Evolutionary conservation across 345 rosid genomes (phyloP).

Genomic region (Rhizophora apiculata): DNA sequence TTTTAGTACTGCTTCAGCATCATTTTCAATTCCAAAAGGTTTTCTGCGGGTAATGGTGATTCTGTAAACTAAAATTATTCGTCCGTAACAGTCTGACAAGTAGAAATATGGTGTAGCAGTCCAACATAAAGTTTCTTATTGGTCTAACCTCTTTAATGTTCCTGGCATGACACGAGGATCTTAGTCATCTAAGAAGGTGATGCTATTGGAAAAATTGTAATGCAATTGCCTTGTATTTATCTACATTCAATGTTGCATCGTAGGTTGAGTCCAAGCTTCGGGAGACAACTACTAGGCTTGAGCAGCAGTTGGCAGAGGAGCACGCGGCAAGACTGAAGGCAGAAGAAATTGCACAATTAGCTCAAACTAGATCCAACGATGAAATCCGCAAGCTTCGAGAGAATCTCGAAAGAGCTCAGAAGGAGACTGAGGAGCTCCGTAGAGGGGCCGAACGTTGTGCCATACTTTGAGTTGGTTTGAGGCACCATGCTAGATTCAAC

Average conservation of each 20-base stretch:
- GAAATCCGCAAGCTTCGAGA: slow-evolving; percentile 72
- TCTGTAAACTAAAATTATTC: no score
- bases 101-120: no score
- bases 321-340: slow-evolving; percentile 71
- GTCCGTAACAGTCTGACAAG: no score
- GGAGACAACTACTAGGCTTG: slow-evolving; percentile 62
- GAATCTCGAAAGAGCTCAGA: slow-evolving; percentile 63
- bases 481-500: no score
- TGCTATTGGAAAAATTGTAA: not conserved
- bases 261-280: slow-evolving; percentile 80
- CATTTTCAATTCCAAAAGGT: not conserved
- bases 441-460: slow-evolving; percentile 48
- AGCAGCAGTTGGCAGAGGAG: slow-evolving; percentile 71
- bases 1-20: not conserved
- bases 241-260: not conserved
- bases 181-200: not conserved
- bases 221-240: not conserved
- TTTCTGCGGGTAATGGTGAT: not conserved
- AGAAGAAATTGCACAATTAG: slow-evolving; percentile 52
- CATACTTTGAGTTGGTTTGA: slow-evolving; percentile 36
- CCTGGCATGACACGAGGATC: not conserved
- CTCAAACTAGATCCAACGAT: slow-evolving; percentile 62
- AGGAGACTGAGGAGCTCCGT: slow-evolving; percentile 60
- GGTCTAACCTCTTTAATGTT: no score
- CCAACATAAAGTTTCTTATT: no score